These are phyloP conservation scores for Apophysomyces ossiformis DNA, from an alignment of 371 early-diverging fungal species.

Conservation along the genomic window DNA sequence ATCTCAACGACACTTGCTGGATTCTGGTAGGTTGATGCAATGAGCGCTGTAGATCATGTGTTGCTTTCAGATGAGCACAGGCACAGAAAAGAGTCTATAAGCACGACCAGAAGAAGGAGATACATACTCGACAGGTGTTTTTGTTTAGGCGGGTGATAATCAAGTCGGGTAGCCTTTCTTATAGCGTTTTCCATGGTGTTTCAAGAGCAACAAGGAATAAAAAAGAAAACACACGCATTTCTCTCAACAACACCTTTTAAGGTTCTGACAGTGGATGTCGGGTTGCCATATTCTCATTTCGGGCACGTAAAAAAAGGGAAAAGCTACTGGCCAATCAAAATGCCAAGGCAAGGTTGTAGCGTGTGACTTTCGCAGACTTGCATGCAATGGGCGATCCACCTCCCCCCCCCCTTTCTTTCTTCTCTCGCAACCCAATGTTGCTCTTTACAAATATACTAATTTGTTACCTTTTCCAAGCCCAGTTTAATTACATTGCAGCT, in stretches of 20 bases:
- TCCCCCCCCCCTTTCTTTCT: no score
- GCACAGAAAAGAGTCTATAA: not conserved
- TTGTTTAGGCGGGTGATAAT: constrained; percentile 74
- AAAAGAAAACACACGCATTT: constrained; percentile 4
- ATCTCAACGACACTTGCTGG: constrained; percentile 53
- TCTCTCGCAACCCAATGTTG: no score
- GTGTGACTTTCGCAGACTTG: not conserved
- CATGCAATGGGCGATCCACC: not conserved
- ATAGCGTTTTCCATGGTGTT: constrained; percentile 70
- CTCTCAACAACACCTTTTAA: constrained; percentile 7
- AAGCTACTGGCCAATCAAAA: not conserved
- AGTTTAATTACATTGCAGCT: no score
- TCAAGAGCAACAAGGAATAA: not conserved
- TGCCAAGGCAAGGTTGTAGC: no score
- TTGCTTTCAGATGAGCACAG: constrained; percentile 2
- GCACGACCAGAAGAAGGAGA: not conserved
- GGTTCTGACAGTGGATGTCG: not conserved
- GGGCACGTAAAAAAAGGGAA: constrained; percentile 2
- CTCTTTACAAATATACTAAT: no score
- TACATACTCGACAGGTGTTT: constrained; percentile 81
- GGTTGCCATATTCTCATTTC: constrained; percentile 7
- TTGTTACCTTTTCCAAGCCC: no score
- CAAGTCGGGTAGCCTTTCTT: constrained; percentile 74
- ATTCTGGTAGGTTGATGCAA: constrained; percentile 46
- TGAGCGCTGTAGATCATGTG: constrained; percentile 37